Conservation (phyloP, 768 basidiomycete genomes). For the Termitomyces sp. region DNA sequence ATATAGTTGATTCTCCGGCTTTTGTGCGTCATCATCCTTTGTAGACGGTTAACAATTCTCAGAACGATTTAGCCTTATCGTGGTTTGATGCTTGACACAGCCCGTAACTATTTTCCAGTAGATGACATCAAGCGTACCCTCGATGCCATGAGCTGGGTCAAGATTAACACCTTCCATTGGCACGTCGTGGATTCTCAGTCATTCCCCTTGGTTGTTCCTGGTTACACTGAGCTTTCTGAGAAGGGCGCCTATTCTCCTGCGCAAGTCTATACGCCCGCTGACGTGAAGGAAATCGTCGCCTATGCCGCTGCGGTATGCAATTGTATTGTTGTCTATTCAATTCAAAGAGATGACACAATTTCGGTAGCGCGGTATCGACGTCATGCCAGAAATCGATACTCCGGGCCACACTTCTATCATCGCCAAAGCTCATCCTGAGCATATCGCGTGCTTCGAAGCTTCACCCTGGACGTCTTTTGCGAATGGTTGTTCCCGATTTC, state of each 20-base stretch:
- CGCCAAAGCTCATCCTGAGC: slow-evolving; percentile 62
- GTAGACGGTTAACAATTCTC: not conserved
- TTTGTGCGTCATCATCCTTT: slow-evolving; percentile 41
- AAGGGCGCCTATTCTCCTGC: slow-evolving; percentile 63
- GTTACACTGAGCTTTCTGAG: slow-evolving; percentile 51
- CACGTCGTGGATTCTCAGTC: slow-evolving; percentile 80
- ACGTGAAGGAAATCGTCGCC: slow-evolving; percentile 53
- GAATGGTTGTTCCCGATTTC: slow-evolving; percentile 25
- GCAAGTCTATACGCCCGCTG: slow-evolving; percentile 45
- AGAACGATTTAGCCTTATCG: slow-evolving; percentile 51
- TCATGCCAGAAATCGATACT: slow-evolving; percentile 73
- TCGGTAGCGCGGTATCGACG: slow-evolving; percentile 64
- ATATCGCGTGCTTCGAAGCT: slow-evolving; percentile 61
- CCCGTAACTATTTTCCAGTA: slow-evolving; percentile 68
- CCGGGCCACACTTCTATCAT: slow-evolving; percentile 81
- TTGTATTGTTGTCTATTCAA: not conserved
- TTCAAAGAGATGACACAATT: not conserved
- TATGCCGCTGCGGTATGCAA: slow-evolving; percentile 67
- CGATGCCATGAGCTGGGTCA: slow-evolving; percentile 76
- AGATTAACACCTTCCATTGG: slow-evolving; percentile 83
- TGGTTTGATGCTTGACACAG: slow-evolving; percentile 76
- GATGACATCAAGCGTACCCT: slow-evolving; percentile 61
- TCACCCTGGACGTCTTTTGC: slow-evolving; percentile 61
- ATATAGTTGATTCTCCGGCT: slow-evolving; percentile 57
- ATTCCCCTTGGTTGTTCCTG: slow-evolving; percentile 66